A percentile compares a stretch with the other conserved stretches of the same genome.
Evolutionary conservation across 345 rosid genomes (phyloP).

Genomic region (Hypericum perforatum): DNA sequence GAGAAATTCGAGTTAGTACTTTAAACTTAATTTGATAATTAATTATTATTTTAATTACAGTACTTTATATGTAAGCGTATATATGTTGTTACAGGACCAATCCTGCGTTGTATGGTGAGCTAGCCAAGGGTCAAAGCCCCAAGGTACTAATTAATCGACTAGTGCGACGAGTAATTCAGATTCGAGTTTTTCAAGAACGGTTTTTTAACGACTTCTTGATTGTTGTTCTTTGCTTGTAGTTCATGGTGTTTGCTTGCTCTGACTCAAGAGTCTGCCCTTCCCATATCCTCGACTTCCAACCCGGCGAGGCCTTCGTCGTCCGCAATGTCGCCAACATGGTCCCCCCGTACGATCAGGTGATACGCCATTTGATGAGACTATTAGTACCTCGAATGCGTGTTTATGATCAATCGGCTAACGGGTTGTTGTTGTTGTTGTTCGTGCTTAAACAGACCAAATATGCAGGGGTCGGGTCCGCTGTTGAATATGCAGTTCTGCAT

Average conservation of each 20-base stretch:
- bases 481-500: slow-evolving; percentile 89
- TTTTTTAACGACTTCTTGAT: too few species aligned
- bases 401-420: not conserved
- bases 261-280: slow-evolving; percentile 9
- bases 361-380: too few species aligned
- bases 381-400: not conserved
- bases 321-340: slow-evolving; percentile 16
- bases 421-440: not conserved
- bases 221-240: slow-evolving; percentile 18
- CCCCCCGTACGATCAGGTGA: slow-evolving; percentile 18
- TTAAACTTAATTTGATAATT: not conserved
- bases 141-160: slow-evolving; percentile 30
- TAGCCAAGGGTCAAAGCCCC: slow-evolving; percentile 86
- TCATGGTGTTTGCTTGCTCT: slow-evolving; percentile 10
- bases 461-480: slow-evolving; percentile 68
- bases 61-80: not conserved
- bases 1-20: slow-evolving; percentile 71
- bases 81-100: slow-evolving; percentile 36
- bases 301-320: slow-evolving; percentile 10
- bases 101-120: slow-evolving; percentile 56
- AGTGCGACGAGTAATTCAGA: not conserved
- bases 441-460: slow-evolving; percentile 25
- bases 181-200: not conserved
- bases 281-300: slow-evolving; percentile 4
- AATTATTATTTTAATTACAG: not conserved